Evolutionary conservation across 148 eudicot species (phyloP).

Genomic region (Spergularia bocconei): DNA sequence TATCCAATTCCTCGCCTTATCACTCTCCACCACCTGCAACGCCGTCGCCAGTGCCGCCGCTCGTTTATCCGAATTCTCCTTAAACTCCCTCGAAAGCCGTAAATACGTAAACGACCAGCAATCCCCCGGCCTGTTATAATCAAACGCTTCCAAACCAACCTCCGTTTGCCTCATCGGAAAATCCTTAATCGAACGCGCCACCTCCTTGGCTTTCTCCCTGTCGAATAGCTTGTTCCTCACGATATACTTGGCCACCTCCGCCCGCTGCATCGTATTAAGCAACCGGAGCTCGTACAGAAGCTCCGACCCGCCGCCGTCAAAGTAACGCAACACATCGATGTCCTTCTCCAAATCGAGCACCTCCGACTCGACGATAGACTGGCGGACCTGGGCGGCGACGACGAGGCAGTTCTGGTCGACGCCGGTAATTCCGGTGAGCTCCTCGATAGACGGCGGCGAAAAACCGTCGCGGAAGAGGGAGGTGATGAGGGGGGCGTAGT

Average conservation of each 20-base stretch:
- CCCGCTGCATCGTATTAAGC: conserved; percentile 48
- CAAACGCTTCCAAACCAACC: conserved; percentile 55
- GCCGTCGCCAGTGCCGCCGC: conserved; percentile 45
- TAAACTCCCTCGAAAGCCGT: conserved; percentile 57
- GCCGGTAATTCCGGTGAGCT: conserved; percentile 71
- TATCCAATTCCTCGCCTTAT: conserved; percentile 40
- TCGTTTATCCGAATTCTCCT: conserved; percentile 33
- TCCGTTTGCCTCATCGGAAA: conserved; percentile 56
- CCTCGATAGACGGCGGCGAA: conserved; percentile 56
- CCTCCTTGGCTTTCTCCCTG: conserved; percentile 45
- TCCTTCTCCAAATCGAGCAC: conserved; percentile 35
- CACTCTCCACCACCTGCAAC: conserved; percentile 47
- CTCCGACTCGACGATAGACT: conserved; percentile 38
- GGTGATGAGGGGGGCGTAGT: conserved; percentile 72
- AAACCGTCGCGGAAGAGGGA: conserved; percentile 64
- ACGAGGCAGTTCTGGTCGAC: conserved; percentile 71
- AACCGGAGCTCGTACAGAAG: conserved; percentile 65
- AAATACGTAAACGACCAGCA: conserved; percentile 65
- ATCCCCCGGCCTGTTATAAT: conserved; percentile 58
- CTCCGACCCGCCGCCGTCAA: conserved; percentile 60
- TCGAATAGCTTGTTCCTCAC: conserved; percentile 38
- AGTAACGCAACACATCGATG: conserved; percentile 24
- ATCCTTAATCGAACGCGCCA: conserved; percentile 77
- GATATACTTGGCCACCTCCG: conserved; percentile 43
- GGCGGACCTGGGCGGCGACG: conserved; percentile 74